Evolutionary conservation across 2,329 filamentous ascomycete genomes (phyloP), one percentile per base, ranked within the genome.

Genomic region (Colletotrichum navitas): DNA sequence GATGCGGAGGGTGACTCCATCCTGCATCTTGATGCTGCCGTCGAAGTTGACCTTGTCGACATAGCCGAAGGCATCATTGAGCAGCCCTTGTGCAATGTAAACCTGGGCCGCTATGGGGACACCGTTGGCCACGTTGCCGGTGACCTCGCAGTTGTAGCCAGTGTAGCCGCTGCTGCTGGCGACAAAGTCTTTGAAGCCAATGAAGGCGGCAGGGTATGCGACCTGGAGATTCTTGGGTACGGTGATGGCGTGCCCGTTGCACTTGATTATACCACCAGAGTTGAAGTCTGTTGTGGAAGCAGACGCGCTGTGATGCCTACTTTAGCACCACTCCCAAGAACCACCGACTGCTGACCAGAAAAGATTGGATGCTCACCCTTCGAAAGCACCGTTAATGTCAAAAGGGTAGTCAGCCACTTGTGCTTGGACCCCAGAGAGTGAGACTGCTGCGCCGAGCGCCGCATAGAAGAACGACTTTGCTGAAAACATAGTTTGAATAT

Each of bases 81-180:
- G 76, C 4, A 77, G 74, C 43, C 81, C 77, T 66, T 83, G 80
- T 1, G 80, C 76, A 7, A 84, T 76, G 29, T 76, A 75, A 16
- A 84, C 78, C 47, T 82, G 80, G 1, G 78, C 83, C 8, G 82
- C 83, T 29, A 81, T 81, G n/a, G 79, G 74, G 8, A 75, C 69
- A 29, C 78, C 79, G 55, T 78, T 75, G 59, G 84, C 77, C 5
- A 81, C 74, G 63, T 85, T 85, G 16, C 83, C 83, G 7, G 75
- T 75, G 5, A 84, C 78, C 63, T 78, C 70, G 76, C 75, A 70
- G 16, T 68, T 51, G 32, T 70, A 73, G 1, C 51, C 52, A 3
- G 32, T 41, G 39, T 68, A 74, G 41, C 32, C 58, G 6, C 51
- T 66, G 1, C 47, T 59, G 29, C 60, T 61, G 5, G 26, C 73